Base-by-base conservation (phyloP, 805 yeast species). In the Saturnispora dispora region DNA sequence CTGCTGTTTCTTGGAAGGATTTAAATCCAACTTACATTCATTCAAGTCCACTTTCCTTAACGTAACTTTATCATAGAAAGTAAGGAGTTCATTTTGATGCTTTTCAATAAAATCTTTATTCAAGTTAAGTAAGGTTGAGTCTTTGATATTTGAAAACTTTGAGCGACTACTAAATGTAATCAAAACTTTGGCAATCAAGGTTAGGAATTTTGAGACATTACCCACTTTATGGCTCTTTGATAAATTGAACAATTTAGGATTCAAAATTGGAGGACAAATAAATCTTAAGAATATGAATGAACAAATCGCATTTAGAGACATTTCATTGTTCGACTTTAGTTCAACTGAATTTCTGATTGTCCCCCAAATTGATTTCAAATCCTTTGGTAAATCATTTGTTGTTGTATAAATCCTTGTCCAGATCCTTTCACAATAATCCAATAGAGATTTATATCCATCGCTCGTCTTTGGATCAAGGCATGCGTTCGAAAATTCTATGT, bases 251-350 rank as follows among this genome's bases (percentile, higher is more conserved):
- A 90, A 66, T 60, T 88, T 88, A 0, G 99, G 99, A 60, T 88
- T 90, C 61, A 93, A 68, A 28, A 91, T 77, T 0, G 96, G 96
- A 0, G 99, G 98, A 60, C 96, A 89, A 56, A 89, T 77, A 65
- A 83, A 87, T 53, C 96, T 71, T 53, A 91, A 68, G 63, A 91
- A 93, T 11, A 91, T 69, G 60, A 93, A 86, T 0, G 96, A 89
- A 20, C 93, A 78, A 32, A 90, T 69, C 47, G 95, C 85, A 60
- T 89, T 84, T 53, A 84, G 70, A 0, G 88, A 76, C 9, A 71
- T 62, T 5, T 66, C 69, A 0, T 52, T 47, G 59, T 82, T 84
- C 13, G 69, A 72, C 1, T 82, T 79, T 40, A 79, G 63, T 58
- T 84, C 95, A 23, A 88, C 78, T 55, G 79, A 81, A 23, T 71